Evolutionary conservation across 2,329 filamentous ascomycete species (phyloP), one percentile per base, ranked within the genome.

Genomic region (Aspergillus sp.): DNA sequence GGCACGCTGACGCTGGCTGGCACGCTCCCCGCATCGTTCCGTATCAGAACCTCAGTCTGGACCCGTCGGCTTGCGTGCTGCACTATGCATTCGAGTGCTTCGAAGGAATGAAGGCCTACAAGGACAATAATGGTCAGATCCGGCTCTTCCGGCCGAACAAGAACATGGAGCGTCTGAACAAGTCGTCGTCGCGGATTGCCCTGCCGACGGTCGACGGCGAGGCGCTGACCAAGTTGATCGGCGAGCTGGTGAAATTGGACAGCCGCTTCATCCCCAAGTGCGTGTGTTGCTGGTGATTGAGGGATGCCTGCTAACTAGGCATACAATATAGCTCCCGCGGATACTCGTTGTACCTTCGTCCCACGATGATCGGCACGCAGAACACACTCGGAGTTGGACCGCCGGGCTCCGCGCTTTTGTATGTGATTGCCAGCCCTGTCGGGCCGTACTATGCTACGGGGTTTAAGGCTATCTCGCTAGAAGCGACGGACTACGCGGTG

Each of bases 91-190:
- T 97, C 65, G 88, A 94, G 70, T 93, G 86, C 68, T 98, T 98
- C 71, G 93, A 98, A 75, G 93, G 93, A 58, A 95, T 97, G 89
- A 98, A 98, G 76, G 93, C 93, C 50, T 98, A 98, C 79, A 94
- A 91, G 71, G 88, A 94, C 73, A 81, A 78, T 60, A 66, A 80
- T 39, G 88, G 88, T 58, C 73, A 82, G 49, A 80, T 95, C 57
- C 83, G 91, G 46, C 76, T 98, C 46, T 98, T 98, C 79, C 82
- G 93, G 32, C 93, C 93, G 2, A 85, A 94, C 67, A 93, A 82
- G 79, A 98, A 98, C 76, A 97, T 97, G 91, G 83, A 77, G 54
- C 85, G 93, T 51, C 73, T 98, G 70, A 98, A 97, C 77, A 88
- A 85, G 69, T 96, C 90, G 2, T 81, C 87, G 42, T 81, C 87